These are phyloP conservation scores for Bisporella sp. DNA, from an alignment of 2,329 filamentous ascomycete genomes.

Conservation along the genomic window DNA sequence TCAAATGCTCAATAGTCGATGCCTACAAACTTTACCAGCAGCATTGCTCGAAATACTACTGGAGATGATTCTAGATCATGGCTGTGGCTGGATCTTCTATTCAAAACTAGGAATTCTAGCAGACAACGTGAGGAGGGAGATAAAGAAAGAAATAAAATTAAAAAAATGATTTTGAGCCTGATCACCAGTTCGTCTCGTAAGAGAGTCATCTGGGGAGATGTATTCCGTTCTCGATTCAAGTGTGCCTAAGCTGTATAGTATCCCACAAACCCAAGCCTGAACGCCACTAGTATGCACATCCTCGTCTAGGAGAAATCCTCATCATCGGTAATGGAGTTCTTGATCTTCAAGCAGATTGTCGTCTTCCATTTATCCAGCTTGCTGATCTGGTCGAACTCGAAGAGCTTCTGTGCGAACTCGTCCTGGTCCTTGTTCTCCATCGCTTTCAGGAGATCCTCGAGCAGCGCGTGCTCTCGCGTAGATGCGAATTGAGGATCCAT, in stretches of 20 bases:
- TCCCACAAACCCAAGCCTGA: conserved; percentile 2
- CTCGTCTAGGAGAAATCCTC: conserved; percentile 58
- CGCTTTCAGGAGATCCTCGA: conserved; percentile 68
- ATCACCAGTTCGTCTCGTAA: too few relatives aligned
- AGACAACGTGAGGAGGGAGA: too few relatives aligned
- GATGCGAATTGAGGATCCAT: conserved; percentile 69
- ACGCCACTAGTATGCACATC: not conserved
- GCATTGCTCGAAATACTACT: too few relatives aligned
- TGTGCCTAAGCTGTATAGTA: not conserved
- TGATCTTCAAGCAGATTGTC: conserved; percentile 72
- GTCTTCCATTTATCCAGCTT: conserved; percentile 98
- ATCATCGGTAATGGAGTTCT: conserved; percentile 71
- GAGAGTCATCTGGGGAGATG: too few relatives aligned
- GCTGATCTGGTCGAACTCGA: conserved; percentile 85
- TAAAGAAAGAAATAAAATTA: too few relatives aligned
- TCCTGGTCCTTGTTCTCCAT: conserved; percentile 76
- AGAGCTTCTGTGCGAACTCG: conserved; percentile 76
- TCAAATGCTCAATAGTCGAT: too few relatives aligned
- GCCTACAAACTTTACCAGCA: too few relatives aligned
- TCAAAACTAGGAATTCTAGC: too few relatives aligned
- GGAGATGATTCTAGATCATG: too few relatives aligned
- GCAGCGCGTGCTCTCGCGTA: conserved; percentile 74
- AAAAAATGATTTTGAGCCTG: too few relatives aligned
- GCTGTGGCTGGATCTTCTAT: too few relatives aligned
- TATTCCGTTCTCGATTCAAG: too few relatives aligned